Conservation (phyloP, 2,329 filamentous ascomycete genomes). For the Fusarium albidum region DNA sequence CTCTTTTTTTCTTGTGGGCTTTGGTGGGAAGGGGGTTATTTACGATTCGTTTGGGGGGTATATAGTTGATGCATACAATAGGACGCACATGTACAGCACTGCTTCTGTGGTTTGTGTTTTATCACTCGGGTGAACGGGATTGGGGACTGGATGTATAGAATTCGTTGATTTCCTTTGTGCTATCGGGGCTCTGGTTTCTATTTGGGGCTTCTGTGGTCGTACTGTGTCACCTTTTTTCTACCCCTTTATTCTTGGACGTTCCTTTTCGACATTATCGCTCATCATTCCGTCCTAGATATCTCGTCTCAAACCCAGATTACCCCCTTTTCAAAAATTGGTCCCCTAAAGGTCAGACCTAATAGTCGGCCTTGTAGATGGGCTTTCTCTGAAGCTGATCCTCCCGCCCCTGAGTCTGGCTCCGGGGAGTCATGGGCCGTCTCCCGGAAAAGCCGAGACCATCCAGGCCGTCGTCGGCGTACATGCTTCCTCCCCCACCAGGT, state of each 20-base stretch:
- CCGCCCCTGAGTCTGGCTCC: constrained; percentile 6
- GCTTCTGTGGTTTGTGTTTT: not conserved
- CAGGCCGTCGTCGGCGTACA: not conserved
- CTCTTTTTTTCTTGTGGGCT: not conserved
- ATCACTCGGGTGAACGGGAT: no score
- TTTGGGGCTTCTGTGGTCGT: no score
- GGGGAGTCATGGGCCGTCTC: constrained; percentile 6
- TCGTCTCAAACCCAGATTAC: no score
- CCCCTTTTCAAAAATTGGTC: no score
- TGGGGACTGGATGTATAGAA: not conserved
- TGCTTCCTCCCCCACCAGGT: no score
- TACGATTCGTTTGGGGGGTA: constrained; percentile 21
- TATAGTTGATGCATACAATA: constrained; percentile 30
- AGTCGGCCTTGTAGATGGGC: not conserved
- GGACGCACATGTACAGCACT: constrained; percentile 11
- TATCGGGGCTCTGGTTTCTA: no score
- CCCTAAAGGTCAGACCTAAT: not conserved
- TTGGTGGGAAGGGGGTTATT: constrained; percentile 14
- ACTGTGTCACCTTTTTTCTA: no score
- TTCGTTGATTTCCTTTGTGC: no score
- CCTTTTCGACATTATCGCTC: no score
- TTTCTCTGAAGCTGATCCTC: constrained; percentile 1
- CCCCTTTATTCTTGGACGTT: no score
- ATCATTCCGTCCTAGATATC: no score
- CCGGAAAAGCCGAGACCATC: not conserved